phyloP scores from a whole-genome alignment of 805 yeast genomes.

The Ogataea nitratoaversa region DNA sequence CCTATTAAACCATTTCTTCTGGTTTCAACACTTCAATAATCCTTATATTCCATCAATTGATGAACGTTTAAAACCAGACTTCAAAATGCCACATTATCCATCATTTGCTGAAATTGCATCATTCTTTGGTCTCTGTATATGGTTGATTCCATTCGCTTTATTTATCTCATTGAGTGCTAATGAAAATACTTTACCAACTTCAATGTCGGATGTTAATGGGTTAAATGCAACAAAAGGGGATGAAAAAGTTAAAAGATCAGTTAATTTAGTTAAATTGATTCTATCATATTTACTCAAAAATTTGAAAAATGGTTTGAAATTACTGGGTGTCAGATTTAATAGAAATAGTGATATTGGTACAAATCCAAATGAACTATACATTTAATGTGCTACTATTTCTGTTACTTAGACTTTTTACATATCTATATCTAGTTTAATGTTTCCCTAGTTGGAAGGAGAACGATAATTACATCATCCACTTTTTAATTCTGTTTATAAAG shows the following conservation, averaged over 20 bases:
- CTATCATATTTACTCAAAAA: constrained; percentile 50
- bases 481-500: too few relatives aligned
- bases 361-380: constrained; percentile 28
- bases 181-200: constrained; percentile 76
- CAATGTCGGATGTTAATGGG: constrained; percentile 26
- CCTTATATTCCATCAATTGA: constrained; percentile 69
- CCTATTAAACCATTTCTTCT: constrained; percentile 73
- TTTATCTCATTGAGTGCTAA: constrained; percentile 90
- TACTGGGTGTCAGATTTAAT: constrained; percentile 57
- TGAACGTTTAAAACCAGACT: constrained; percentile 52
- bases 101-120: constrained; percentile 89
- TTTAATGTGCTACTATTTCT: constrained; percentile 7
- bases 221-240: constrained; percentile 18
- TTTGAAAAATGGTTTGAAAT: constrained; percentile 41
- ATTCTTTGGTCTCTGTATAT: constrained; percentile 87
- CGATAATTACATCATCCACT: too few relatives aligned
- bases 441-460: too few relatives aligned
- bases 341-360: constrained; percentile 6
- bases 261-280: constrained; percentile 65
- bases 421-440: background rate
- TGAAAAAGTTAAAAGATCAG: constrained; percentile 37
- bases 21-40: constrained; percentile 83
- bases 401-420: background rate
- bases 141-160: constrained; percentile 91
- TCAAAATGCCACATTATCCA: constrained; percentile 65